phyloP scores from a whole-genome alignment of 73 alveolate species.

The Symbiodinium pilosum region DNA sequence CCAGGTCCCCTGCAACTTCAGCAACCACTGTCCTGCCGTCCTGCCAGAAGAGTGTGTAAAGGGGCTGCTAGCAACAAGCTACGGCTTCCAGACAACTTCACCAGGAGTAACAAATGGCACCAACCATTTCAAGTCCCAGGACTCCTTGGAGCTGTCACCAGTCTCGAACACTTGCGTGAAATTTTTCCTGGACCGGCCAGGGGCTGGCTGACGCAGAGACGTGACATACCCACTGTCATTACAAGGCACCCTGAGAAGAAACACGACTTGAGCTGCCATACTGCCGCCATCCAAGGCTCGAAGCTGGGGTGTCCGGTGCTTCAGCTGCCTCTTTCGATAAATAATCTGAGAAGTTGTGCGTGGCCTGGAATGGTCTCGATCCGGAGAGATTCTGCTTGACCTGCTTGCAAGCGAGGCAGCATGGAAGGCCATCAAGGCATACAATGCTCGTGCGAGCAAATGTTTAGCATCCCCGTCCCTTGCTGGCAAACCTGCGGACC shows the following conservation, averaged over 20 bases:
- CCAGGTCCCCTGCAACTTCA: conserved; percentile 64
- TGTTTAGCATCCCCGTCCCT: too few species aligned
- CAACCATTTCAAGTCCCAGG: not conserved
- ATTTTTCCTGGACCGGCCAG: conserved; percentile 19
- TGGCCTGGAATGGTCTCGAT: not conserved
- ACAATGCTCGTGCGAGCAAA: too few species aligned
- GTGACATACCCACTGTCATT: too few species aligned
- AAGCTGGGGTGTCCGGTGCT: not conserved
- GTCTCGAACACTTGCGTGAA: conserved; percentile 46
- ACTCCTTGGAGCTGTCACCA: not conserved
- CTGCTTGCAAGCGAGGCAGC: not conserved
- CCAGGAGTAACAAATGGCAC: not conserved
- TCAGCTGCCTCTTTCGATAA: conserved; percentile 1
- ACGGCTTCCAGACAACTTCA: too few species aligned
- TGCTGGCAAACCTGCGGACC: too few species aligned
- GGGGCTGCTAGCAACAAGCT: too few species aligned
- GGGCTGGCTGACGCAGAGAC: too few species aligned
- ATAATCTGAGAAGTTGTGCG: not conserved
- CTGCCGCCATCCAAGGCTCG: not conserved
- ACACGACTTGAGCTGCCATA: not conserved
- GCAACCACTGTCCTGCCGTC: conserved; percentile 59
- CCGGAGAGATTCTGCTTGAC: not conserved
- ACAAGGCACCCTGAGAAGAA: too few species aligned
- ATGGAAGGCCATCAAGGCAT: too few species aligned
- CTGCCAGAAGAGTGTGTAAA: too few species aligned